phyloP scores from a whole-genome alignment of 805 yeast genomes.

The Candida germanica region DNA sequence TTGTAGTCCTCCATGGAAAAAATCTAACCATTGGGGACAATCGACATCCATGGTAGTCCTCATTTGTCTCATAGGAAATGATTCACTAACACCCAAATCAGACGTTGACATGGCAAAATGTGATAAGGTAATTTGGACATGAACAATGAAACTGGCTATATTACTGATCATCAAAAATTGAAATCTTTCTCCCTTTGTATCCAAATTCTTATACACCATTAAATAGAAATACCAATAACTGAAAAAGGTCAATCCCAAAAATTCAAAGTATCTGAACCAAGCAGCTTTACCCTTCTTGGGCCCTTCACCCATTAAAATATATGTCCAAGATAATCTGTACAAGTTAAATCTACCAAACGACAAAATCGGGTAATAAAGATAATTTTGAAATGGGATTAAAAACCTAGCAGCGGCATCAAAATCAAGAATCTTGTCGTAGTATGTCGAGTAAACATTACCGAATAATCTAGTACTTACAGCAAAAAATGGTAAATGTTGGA shows the following conservation, averaged over 20 bases:
- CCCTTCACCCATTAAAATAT: conserved; percentile 70
- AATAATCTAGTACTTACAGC: conserved; percentile 76
- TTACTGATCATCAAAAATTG: conserved; percentile 70
- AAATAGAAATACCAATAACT: conserved; percentile 80
- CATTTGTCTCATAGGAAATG: conserved; percentile 74
- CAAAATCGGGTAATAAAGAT: conserved; percentile 72
- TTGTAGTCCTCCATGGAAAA: conserved; percentile 87
- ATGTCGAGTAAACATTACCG: conserved; percentile 72
- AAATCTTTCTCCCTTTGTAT: conserved; percentile 52
- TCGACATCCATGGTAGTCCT: conserved; percentile 95
- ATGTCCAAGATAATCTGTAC: conserved; percentile 77
- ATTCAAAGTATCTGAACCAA: conserved; percentile 78
- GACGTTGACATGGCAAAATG: conserved; percentile 94
- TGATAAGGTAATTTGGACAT: conserved; percentile 84
- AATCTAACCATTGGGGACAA: conserved; percentile 91
- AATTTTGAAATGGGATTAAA: conserved; percentile 63
- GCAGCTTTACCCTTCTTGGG: conserved; percentile 82
- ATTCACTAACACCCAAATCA: conserved; percentile 76
- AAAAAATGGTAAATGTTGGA: conserved; percentile 88
- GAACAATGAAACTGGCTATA: conserved; percentile 84
- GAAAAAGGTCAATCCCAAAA: conserved; percentile 66
- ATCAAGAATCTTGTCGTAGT: conserved; percentile 64
- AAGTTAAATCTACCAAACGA: conserved; percentile 83
- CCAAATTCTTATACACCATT: conserved; percentile 49
- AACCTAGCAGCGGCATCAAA: conserved; percentile 63